phyloP scores from a whole-genome alignment of 2,329 filamentous ascomycete genomes.

The Claviceps maximensis region DNA sequence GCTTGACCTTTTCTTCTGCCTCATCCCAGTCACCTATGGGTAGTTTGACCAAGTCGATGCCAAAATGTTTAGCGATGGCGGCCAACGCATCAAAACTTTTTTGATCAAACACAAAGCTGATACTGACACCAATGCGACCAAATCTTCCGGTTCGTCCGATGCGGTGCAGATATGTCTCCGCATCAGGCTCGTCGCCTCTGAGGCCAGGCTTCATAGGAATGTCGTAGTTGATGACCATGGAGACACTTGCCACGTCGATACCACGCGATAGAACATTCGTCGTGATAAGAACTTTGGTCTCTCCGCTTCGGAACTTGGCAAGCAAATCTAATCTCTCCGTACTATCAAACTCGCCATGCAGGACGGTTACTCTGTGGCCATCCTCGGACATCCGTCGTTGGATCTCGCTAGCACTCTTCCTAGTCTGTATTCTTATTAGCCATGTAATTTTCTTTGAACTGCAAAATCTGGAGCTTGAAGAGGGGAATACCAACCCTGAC shows the following conservation, averaged over 20 bases:
- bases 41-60: constrained; percentile 67
- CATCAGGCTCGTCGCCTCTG: constrained; percentile 72
- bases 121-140: constrained; percentile 87
- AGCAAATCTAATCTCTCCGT: constrained; percentile 71
- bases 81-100: constrained; percentile 68
- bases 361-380: constrained; percentile 79
- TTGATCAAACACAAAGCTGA: constrained; percentile 85
- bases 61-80: constrained; percentile 68
- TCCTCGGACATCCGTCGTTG: constrained; percentile 75
- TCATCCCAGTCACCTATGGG: constrained; percentile 83
- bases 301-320: constrained; percentile 71
- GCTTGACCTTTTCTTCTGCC: constrained; percentile 71
- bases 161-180: constrained; percentile 92
- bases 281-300: constrained; percentile 91
- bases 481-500: constrained; percentile 52
- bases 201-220: constrained; percentile 50
- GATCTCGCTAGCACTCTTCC: constrained; percentile 74
- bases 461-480: neutral
- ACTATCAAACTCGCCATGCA: constrained; percentile 82
- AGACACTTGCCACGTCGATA: constrained; percentile 83
- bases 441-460: neutral
- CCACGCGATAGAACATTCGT: constrained; percentile 94
- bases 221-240: constrained; percentile 97
- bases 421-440: constrained; percentile 43
- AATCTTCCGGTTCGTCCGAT: constrained; percentile 96